phyloP scores from a whole-genome alignment of 805 yeast species.

The Metschnikowia baotianmanensis region DNA sequence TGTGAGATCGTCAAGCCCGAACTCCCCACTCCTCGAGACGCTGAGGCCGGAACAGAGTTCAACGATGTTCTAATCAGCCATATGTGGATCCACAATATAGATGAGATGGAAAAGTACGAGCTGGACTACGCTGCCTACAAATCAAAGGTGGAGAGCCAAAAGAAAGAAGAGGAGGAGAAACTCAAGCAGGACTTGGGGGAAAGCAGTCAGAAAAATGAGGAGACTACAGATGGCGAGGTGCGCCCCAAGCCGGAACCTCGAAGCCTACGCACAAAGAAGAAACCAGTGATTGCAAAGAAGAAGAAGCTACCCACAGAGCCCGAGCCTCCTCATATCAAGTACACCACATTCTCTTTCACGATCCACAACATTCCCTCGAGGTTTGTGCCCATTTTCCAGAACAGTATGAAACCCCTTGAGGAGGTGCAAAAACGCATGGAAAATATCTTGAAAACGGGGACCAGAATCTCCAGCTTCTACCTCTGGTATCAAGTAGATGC shows the following conservation, averaged over 20 bases:
- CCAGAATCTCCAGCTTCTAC: slow-evolving; percentile 56
- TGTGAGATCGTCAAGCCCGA: slow-evolving; percentile 48
- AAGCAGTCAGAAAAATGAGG: slow-evolving; percentile 12
- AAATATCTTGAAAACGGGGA: slow-evolving; percentile 55
- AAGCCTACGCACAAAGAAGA: slow-evolving; percentile 15
- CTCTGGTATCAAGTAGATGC: slow-evolving; percentile 87
- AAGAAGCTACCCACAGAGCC: slow-evolving; percentile 26
- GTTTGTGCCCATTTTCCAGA: slow-evolving; percentile 59
- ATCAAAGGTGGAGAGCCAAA: slow-evolving; percentile 26
- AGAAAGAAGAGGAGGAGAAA: slow-evolving; percentile 24
- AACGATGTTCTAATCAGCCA: slow-evolving; percentile 47
- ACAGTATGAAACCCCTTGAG: slow-evolving; percentile 60
- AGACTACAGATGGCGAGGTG: slow-evolving; percentile 13
- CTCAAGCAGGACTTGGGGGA: slow-evolving; percentile 19
- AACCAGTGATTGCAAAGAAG: slow-evolving; percentile 14
- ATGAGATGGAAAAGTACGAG: slow-evolving; percentile 48
- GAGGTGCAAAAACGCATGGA: slow-evolving; percentile 63
- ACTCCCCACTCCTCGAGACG: slow-evolving; percentile 25
- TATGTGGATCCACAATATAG: slow-evolving; percentile 49
- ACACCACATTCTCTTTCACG: slow-evolving; percentile 64
- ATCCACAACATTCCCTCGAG: slow-evolving; percentile 64
- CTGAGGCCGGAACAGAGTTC: slow-evolving; percentile 21
- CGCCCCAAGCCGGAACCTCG: slow-evolving; percentile 10
- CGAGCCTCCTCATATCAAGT: slow-evolving; percentile 44
- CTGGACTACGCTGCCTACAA: slow-evolving; percentile 29